These are phyloP conservation scores for Lichtheimia ramosa DNA, from an alignment of 371 early-diverging fungal species.

Conservation along the genomic window DNA sequence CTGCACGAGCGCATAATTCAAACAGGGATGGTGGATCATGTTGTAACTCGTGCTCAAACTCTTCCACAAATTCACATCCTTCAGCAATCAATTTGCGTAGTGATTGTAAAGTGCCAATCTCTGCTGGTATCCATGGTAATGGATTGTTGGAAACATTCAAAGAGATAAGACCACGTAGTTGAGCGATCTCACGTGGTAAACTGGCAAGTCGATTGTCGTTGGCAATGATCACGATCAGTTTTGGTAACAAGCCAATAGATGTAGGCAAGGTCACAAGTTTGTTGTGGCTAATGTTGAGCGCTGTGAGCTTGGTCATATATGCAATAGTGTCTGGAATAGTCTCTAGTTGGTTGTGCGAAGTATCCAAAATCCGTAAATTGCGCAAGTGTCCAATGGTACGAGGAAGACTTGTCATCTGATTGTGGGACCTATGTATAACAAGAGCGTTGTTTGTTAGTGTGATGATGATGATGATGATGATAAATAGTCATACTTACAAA, in stretches of 20 bases:
- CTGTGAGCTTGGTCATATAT: slow-evolving; percentile 27
- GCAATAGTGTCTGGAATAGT: slow-evolving; percentile 33
- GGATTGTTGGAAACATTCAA: slow-evolving; percentile 72
- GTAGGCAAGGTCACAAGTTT: slow-evolving; percentile 58
- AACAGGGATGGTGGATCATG: slow-evolving; percentile 60
- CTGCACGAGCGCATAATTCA: slow-evolving; percentile 76
- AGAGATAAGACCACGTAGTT: slow-evolving; percentile 53
- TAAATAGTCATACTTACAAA: slow-evolving; percentile 25
- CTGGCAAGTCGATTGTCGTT: slow-evolving; percentile 53
- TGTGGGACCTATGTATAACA: slow-evolving; percentile 29
- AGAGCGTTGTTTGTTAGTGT: neutral
- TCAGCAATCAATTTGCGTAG: slow-evolving; percentile 59
- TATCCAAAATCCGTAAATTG: slow-evolving; percentile 31
- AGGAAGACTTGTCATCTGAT: slow-evolving; percentile 43
- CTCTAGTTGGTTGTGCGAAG: slow-evolving; percentile 38
- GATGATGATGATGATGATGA: neutral
- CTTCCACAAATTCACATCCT: slow-evolving; percentile 44
- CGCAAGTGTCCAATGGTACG: slow-evolving; percentile 34
- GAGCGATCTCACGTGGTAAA: slow-evolving; percentile 56
- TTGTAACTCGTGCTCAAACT: slow-evolving; percentile 26
- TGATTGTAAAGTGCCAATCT: slow-evolving; percentile 47
- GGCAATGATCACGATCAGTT: slow-evolving; percentile 56
- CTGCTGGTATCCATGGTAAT: slow-evolving; percentile 44
- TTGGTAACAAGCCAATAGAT: slow-evolving; percentile 62
- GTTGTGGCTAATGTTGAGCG: slow-evolving; percentile 55